Evolutionary conservation across 805 yeast species (phyloP).

Genomic region (Brettanomyces custersianus): DNA sequence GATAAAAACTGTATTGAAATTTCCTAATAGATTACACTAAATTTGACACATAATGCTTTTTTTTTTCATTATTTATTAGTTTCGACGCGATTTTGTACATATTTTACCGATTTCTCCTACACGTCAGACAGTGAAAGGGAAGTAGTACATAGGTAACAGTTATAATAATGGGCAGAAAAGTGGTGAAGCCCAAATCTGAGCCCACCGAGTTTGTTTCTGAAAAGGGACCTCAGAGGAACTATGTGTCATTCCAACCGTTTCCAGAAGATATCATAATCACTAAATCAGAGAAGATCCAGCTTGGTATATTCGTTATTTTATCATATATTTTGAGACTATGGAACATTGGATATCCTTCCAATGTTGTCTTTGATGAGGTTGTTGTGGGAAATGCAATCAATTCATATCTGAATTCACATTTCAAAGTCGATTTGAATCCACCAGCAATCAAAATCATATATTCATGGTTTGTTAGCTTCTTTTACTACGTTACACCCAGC

Average conservation of each 20-base stretch:
- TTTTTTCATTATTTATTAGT: slow-evolving; percentile 1
- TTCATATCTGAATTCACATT: slow-evolving; percentile 58
- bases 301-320: slow-evolving; percentile 13
- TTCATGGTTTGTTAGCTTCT: slow-evolving; percentile 48
- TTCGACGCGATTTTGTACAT: slow-evolving; percentile 2
- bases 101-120: no score
- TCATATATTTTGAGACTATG: slow-evolving; percentile 51
- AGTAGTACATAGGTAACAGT: background rate
- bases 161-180: no score
- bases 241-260: background rate
- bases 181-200: no score
- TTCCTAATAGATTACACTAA: no score
- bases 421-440: slow-evolving; percentile 72
- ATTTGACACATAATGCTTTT: no score
- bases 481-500: slow-evolving; percentile 35
- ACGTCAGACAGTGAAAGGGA: no score
- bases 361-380: slow-evolving; percentile 88
- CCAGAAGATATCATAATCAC: background rate
- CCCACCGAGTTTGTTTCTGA: background rate
- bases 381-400: slow-evolving; percentile 87
- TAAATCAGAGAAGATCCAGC: slow-evolving; percentile 10
- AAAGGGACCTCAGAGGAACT: slow-evolving; percentile 8
- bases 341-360: slow-evolving; percentile 51
- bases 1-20: no score
- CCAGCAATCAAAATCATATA: slow-evolving; percentile 70